phyloP scores from a whole-genome alignment of 257 asterid genomes.

The Petunia secreta region DNA sequence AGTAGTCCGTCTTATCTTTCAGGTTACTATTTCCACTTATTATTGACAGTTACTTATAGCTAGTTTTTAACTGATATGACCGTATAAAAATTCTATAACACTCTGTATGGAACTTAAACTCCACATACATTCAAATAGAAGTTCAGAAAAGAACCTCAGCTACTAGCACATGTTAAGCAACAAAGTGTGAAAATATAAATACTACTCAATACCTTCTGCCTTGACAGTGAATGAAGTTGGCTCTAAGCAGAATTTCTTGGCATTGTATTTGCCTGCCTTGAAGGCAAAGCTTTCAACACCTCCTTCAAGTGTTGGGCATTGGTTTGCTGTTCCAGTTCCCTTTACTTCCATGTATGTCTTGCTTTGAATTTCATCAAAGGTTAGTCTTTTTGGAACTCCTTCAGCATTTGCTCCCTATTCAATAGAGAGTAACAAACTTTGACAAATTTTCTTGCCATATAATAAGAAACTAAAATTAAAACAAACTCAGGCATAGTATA shows the following conservation, averaged over 20 bases:
- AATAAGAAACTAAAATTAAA: background rate
- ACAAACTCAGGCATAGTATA: background rate
- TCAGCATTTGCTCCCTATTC: conserved; percentile 87
- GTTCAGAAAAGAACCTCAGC: no score
- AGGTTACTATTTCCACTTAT: no score
- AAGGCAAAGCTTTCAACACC: conserved; percentile 67
- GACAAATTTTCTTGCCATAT: background rate
- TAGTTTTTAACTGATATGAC: no score
- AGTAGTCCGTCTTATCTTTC: no score
- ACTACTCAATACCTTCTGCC: conserved; percentile 53
- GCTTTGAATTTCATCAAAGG: conserved; percentile 88
- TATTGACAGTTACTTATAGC: no score
- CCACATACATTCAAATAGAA: no score
- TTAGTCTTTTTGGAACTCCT: conserved; percentile 73
- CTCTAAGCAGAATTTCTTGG: conserved; percentile 88
- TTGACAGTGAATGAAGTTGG: conserved; percentile 97
- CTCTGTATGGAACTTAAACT: no score
- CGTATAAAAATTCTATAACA: no score
- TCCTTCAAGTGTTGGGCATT: conserved; percentile 91
- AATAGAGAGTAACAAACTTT: background rate
- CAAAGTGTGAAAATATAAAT: no score
- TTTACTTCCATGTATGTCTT: conserved; percentile 86
- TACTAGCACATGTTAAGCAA: no score
- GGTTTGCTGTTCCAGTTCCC: conserved; percentile 94
- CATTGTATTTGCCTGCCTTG: conserved; percentile 77